These are phyloP conservation scores for Typha latifolia DNA, from an alignment of 176 grass and related monocot genomes.

Conservation along the genomic window DNA sequence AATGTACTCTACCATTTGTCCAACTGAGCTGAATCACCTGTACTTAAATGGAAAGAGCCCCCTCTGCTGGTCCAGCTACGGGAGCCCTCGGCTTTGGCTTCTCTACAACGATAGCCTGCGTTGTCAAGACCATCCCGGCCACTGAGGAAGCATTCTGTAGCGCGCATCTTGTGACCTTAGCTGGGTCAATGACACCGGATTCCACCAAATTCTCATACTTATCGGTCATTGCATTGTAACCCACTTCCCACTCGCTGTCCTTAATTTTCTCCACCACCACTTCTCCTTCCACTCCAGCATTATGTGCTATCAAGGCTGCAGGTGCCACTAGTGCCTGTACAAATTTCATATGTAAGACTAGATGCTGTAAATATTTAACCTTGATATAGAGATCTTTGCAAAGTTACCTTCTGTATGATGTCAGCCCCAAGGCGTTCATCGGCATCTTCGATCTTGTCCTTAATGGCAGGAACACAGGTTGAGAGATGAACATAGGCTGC, in stretches of 20 bases:
- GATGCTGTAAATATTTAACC: too few species aligned
- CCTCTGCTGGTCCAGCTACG: conserved; percentile 32
- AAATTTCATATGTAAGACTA: too few species aligned
- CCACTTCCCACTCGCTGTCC: conserved; percentile 66
- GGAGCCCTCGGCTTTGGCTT: conserved; percentile 59
- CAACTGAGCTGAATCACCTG: not conserved
- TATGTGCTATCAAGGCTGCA: conserved; percentile 66
- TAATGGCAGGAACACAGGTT: conserved; percentile 56
- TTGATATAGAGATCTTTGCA: not conserved
- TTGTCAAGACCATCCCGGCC: conserved; percentile 86
- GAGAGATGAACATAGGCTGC: conserved; percentile 83
- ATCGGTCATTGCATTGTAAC: conserved; percentile 87
- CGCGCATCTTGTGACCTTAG: conserved; percentile 75
- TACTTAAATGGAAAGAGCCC: conserved; percentile 32
- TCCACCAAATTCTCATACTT: conserved; percentile 76
- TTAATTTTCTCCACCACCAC: conserved; percentile 76
- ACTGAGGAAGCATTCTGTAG: conserved; percentile 63
- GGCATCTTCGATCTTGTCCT: conserved; percentile 71
- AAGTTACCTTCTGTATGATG: conserved; percentile 80
- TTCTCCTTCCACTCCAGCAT: conserved; percentile 83
- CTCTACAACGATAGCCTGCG: conserved; percentile 80
- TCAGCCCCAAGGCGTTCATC: conserved; percentile 88
- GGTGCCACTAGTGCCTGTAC: conserved; percentile 59
- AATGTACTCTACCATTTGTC: not conserved
- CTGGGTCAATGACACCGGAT: conserved; percentile 71